Base-by-base conservation (phyloP, 202 grass and related monocot genomes). In the Eragrostis tef region DNA sequence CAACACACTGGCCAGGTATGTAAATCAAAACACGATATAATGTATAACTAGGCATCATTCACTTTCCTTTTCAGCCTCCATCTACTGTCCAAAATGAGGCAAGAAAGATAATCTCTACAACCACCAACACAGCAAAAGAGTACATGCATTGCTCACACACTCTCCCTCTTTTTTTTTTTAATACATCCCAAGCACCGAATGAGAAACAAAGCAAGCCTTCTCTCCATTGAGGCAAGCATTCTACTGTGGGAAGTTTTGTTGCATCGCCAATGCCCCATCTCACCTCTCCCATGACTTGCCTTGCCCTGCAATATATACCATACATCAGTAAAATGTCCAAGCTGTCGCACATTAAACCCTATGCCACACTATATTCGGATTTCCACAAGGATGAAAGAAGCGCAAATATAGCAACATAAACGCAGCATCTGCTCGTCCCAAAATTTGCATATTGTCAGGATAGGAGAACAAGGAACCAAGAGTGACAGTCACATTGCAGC, bases 221-320 rank as follows among this genome's bases (percentile, higher is more conserved):
- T 74, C 21, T 54, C 20, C 47, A 26, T 54, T 31, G 34, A 11
- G 70, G 21, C 17, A 31, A 71, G 70, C 14, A 70, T 39, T 11
- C 34, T 70, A 79, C 48, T 2, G 9, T 47, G 4, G 3, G 9
- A 9, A 12, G 45, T 64, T 39, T 10, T 14, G n/a, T 74, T 74
- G 11, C 79, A 72, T 39, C 25, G 2, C 56, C 5, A 6, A 63
- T 4, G 49, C 58, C 6, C 26, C 71, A 16, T 11, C 11, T 13
- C 21, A 5, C 16, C 19, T 15, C 42, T 47, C 16, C 9, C 2
- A 3, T 45, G 2, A 6, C 12, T 41, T 15, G 25, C 64, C 12
- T 41, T 15, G 25, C 64, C 82, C 74, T 84, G 82, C 20, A 69
- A 29, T n/a, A 67, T 2, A 77, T 70, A 76, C 29, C 24, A 67